These are phyloP conservation scores for Backusella parvicylindrica DNA, from an alignment of 192 early-diverging fungal genomes.

Conservation along the genomic window DNA sequence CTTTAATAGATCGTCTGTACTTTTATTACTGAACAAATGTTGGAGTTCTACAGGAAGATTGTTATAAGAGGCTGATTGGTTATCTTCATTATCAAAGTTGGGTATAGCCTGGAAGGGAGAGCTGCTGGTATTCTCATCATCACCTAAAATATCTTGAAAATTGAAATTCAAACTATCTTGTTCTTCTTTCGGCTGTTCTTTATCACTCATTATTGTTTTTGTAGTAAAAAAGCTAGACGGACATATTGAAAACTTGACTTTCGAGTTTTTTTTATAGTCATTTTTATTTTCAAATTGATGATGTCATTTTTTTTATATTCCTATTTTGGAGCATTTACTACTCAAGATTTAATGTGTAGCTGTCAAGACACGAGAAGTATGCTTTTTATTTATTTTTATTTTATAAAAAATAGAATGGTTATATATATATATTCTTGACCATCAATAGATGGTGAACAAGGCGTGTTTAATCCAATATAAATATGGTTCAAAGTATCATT, in stretches of 20 bases:
- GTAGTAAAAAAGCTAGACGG: not conserved
- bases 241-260: too few relatives aligned
- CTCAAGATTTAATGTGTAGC: not conserved
- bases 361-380: not conserved
- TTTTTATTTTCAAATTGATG: not conserved
- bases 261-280: not conserved
- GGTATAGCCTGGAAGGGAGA: constrained; percentile 12
- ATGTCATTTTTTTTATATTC: not conserved
- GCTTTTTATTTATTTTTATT: not conserved
- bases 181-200: constrained; percentile 1
- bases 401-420: too few relatives aligned
- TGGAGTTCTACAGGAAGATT: constrained; percentile 23
- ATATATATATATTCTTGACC: too few relatives aligned
- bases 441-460: too few relatives aligned
- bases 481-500: too few relatives aligned
- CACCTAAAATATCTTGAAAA: constrained; percentile 21
- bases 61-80: not conserved
- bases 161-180: constrained; percentile 12
- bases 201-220: not conserved
- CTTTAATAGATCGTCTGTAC: constrained; percentile 14
- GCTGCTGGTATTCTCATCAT: not conserved
- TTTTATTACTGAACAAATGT: constrained; percentile 12
- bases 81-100: constrained; percentile 13
- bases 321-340: not conserved
- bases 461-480: too few relatives aligned